Base-by-base conservation (phyloP, 176 grass and related monocot species). In the Oropetium thomaeum region DNA sequence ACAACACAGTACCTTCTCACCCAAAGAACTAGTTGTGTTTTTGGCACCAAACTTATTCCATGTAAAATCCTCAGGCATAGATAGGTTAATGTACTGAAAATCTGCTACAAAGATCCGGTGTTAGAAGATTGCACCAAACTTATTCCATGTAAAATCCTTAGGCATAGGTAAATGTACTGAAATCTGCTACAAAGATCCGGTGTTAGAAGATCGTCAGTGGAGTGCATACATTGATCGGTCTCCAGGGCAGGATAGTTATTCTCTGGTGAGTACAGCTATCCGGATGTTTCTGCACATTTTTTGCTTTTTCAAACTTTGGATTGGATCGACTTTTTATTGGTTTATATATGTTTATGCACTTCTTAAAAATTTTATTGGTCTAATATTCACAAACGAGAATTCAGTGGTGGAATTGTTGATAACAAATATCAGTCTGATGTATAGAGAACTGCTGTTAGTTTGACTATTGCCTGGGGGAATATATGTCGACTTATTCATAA, bases 91-190 rank as follows among this genome's bases (percentile, higher is more conserved):
- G 94, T 67, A 90, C 92, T 14, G 90, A 91, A n/a, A 57, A 93
- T 97, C 65, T 97, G 94, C 47, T 93, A 93, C 77, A 97, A 97
- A 81, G 94, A 97, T 67, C 94, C 94, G 0, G 94, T 97, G 31
- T 75, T 97, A 53, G 89, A 93, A 67, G 94, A 93, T 54, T 86
- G 58, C n/a, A n/a, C n/a, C n/a, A n/a, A 71, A 59, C 39, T 76
- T 62, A 25, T 48, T 41, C 1, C 7, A n/a, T 79, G 37, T 70
- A 0, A 77, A 69, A 62, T 87, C 15, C 34, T 25, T 83, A 97
- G 94, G 90, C 76, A 64, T 93, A 75, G 81, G 86, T 61, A 92
- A 91, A 72, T 97, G 94, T 67, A 90, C 92, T 14, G 90, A 91
- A 57, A 93, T 97, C 65, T 97, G 94, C 47, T 93, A 93, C 77